phyloP scores from a whole-genome alignment of 1,284 basidiomycete species.

The Cystobasidium slooffiae region DNA sequence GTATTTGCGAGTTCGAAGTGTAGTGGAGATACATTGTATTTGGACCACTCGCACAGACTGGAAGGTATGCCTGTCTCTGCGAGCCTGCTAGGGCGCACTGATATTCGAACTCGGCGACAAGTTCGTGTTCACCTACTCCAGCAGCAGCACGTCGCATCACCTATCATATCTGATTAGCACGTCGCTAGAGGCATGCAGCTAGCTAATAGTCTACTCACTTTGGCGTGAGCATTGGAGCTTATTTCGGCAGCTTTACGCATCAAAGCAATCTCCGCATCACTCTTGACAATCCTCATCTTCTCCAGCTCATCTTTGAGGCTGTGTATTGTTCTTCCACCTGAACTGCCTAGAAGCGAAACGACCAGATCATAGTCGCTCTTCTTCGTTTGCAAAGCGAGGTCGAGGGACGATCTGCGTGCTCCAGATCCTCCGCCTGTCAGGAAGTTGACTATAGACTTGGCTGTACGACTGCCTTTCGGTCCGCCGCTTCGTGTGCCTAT shows the following conservation, averaged over 20 bases:
- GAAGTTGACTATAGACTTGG: slow-evolving; percentile 54
- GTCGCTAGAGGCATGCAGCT: neutral
- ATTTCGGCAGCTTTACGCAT: slow-evolving; percentile 77
- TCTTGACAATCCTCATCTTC: slow-evolving; percentile 71
- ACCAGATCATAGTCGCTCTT: slow-evolving; percentile 53
- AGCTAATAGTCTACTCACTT: slow-evolving; percentile 60
- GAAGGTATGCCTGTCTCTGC: slow-evolving; percentile 85
- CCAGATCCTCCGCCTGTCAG: slow-evolving; percentile 22
- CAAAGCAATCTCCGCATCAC: slow-evolving; percentile 67
- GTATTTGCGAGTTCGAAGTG: slow-evolving; percentile 80
- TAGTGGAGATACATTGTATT: slow-evolving; percentile 84
- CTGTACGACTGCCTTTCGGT: slow-evolving; percentile 38
- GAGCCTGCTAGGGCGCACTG: slow-evolving; percentile 75
- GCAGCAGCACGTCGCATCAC: slow-evolving; percentile 76
- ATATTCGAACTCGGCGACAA: slow-evolving; percentile 89
- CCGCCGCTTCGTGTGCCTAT: slow-evolving; percentile 10
- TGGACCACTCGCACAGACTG: slow-evolving; percentile 85
- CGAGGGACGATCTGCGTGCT: slow-evolving; percentile 15
- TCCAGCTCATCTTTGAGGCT: slow-evolving; percentile 64
- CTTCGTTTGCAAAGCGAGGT: slow-evolving; percentile 31
- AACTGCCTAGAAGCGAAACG: slow-evolving; percentile 54
- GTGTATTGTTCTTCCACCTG: slow-evolving; percentile 41
- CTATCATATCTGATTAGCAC: slow-evolving; percentile 41
- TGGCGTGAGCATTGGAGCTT: slow-evolving; percentile 74
- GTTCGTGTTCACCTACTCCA: slow-evolving; percentile 71